These are phyloP conservation scores for Cryoendolithus antarcticus DNA, from an alignment of 2,329 filamentous ascomycete genomes.

Conservation along the genomic window DNA sequence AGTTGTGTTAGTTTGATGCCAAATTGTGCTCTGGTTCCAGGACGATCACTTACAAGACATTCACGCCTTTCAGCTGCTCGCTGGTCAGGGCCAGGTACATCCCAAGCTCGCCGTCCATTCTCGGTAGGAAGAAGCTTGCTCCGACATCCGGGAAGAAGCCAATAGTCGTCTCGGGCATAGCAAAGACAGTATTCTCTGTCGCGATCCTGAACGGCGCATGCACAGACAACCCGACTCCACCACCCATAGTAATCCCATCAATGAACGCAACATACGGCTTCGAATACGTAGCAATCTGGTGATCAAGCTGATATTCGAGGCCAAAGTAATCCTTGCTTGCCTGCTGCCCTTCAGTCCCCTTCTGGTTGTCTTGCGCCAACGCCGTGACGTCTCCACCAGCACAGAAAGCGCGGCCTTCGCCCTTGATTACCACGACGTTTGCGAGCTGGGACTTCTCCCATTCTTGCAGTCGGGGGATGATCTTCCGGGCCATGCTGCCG, in stretches of 20 bases:
- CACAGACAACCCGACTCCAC: conserved; percentile 83
- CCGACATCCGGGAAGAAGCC: conserved; percentile 98
- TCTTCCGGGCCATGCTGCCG: conserved; percentile 90
- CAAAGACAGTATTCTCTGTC: conserved; percentile 88
- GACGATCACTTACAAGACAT: conserved; percentile 46
- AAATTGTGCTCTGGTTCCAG: too few relatives aligned
- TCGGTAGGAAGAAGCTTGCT: conserved; percentile 86
- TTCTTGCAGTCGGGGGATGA: conserved; percentile 75
- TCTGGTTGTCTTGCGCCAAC: conserved; percentile 61
- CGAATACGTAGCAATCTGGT: conserved; percentile 81
- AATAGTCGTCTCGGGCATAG: conserved; percentile 97
- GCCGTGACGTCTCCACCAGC: conserved; percentile 82
- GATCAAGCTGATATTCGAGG: conserved; percentile 91
- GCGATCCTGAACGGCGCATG: conserved; percentile 95
- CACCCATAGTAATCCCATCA: conserved; percentile 98
- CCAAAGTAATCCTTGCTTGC: conserved; percentile 76
- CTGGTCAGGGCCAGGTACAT: conserved; percentile 92
- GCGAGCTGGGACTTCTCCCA: conserved; percentile 93
- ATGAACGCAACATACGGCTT: conserved; percentile 94
- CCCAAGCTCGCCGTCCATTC: conserved; percentile 74
- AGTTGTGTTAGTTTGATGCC: neutral
- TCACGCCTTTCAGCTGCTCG: conserved; percentile 65
- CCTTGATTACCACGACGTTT: conserved; percentile 85
- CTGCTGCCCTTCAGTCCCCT: conserved; percentile 57
- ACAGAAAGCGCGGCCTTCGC: conserved; percentile 76